Conservation (phyloP, 805 yeast species). For the Metschnikowia cerradonensis region DNA sequence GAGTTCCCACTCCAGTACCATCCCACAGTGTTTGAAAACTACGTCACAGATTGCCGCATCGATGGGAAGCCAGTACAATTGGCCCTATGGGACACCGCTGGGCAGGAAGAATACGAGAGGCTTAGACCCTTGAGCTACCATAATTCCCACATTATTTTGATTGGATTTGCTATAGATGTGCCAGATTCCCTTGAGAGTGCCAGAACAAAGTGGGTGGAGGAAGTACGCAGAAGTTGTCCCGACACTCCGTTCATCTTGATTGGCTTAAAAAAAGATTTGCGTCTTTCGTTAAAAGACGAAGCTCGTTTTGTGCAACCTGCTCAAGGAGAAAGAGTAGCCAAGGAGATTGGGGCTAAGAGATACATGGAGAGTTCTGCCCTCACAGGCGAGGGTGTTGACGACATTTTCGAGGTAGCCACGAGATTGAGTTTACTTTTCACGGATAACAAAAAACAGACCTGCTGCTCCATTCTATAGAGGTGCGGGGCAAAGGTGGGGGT, state of each 20-base stretch:
- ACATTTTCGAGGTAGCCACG: conserved; percentile 87
- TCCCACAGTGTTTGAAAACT: conserved; percentile 92
- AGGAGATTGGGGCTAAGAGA: conserved; percentile 73
- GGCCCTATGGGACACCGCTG: conserved; percentile 95
- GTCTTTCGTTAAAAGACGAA: conserved; percentile 41
- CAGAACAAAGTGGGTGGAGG: conserved; percentile 80
- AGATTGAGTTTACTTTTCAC: conserved; percentile 62
- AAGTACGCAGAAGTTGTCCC: conserved; percentile 77
- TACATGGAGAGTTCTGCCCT: conserved; percentile 88
- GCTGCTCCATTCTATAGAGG: conserved; percentile 31
- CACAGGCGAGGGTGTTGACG: conserved; percentile 94
- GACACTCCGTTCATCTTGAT: conserved; percentile 72
- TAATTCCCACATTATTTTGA: conserved; percentile 78
- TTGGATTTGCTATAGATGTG: conserved; percentile 81
- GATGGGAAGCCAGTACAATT: conserved; percentile 89
- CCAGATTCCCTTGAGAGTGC: conserved; percentile 86
- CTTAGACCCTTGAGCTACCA: conserved; percentile 84
- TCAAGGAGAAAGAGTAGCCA: conserved; percentile 69
- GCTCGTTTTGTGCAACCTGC: conserved; percentile 48
- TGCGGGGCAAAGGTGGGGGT: conserved; percentile 5
- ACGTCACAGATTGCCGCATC: conserved; percentile 89
- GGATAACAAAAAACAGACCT: conserved; percentile 26
- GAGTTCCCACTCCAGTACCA: conserved; percentile 90
- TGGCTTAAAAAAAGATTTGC: conserved; percentile 80
- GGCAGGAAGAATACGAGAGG: conserved; percentile 93